Evolutionary conservation across 108 stramenopile genomes (phyloP), one percentile per base, ranked within the genome.

Genomic region (Licmophora abbreviata): DNA sequence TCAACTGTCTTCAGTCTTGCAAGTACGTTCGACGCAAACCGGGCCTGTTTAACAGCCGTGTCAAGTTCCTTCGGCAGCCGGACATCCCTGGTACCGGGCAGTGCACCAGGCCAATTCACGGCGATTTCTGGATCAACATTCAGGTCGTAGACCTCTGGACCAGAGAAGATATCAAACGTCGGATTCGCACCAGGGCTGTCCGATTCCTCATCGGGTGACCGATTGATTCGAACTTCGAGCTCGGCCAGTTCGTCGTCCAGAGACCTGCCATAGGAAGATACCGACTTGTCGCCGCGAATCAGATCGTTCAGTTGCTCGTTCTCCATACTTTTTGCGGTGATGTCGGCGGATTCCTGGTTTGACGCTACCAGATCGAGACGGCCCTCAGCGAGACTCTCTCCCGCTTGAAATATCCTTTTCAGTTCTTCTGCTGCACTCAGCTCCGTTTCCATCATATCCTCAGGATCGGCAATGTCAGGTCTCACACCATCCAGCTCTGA

Each of bases 41-140:
- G 44, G 5, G 90, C 90, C 56, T 87, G 80, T 22, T 73, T 69
- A 30, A 87, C 52, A 24, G 85, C 85, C 27, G 71, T 76, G 22
- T 68, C 46, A 48, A 92, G 32, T 28, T 80, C 74, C 38, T 72
- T 66, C 12, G 85, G 85, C 17, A 92, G 65, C 14, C 57, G 47
- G 9, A 83, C 61, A 10, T 59, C 65, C 21, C 72, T 61, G 21
- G 80, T 83, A 2, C 83, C 83, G 28, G 79, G 74, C 35, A 68
- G 44, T 4, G 83, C 85, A 23, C 85, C 85, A 40, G 85, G 85
- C 76, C 83, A 85, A 47, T 92, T 87, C 11, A 92, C 85, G 10
- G 80, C 73, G 20, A 77, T 74, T 21, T 76, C 77, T 0, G 77
- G 75, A 48, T 87, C 90, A 7, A 83, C 83, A 57, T 92, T 85